Base-by-base conservation (phyloP, 305 asterid genomes). In the Galium porrigens region DNA sequence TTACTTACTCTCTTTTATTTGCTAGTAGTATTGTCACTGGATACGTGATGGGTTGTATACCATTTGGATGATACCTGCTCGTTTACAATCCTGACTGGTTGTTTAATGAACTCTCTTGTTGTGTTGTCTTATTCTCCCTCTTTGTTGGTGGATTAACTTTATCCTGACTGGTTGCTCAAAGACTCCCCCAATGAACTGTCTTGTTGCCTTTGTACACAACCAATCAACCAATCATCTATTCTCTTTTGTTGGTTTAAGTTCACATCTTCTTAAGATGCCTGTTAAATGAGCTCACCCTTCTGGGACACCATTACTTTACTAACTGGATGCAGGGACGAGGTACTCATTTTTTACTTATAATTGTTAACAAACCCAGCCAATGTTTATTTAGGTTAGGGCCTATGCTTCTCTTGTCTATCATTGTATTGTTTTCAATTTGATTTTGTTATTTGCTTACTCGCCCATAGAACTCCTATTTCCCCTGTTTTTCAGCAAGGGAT, bases 11-110 rank as follows among this genome's bases (percentile, higher is more conserved):
- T 15, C 0, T 46, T 46, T 15, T 46, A 15, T 15, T 15, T 46
- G 52, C 52, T 18, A 61, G 34, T 61, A 30, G 48, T 32, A 33
- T 33, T 17, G 62, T 32, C 15, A 37, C 20, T 30, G 9, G 20
- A 12, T 5, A 34, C 0, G 20, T 58, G 15, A 15, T 58, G 52
- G 68, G 11, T 42, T 59, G 52, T 37, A 29, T 33, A 58, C 56
- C 68, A 14, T 70, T 62, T 74, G 67, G 62, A 18, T 56, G 67
- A 48, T 69, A 30, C 41, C 33, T 59, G 53, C 34, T 53, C 30
- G 15, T n/a, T 2, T 42, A 10, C 49, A 42, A 17, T 49, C 27
- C 25, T 49, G 55, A n/a, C 25, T 15, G 53, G 22, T 48, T n/a
- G 17, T 15, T n/a, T 48, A 0, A 48, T 48, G 17, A 48, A 48